A percentile compares a stretch with the other conserved stretches of the same genome.
These are phyloP conservation scores for Corchorus olitorius DNA, from an alignment of 345 rosid genomes.

Conservation along the genomic window DNA sequence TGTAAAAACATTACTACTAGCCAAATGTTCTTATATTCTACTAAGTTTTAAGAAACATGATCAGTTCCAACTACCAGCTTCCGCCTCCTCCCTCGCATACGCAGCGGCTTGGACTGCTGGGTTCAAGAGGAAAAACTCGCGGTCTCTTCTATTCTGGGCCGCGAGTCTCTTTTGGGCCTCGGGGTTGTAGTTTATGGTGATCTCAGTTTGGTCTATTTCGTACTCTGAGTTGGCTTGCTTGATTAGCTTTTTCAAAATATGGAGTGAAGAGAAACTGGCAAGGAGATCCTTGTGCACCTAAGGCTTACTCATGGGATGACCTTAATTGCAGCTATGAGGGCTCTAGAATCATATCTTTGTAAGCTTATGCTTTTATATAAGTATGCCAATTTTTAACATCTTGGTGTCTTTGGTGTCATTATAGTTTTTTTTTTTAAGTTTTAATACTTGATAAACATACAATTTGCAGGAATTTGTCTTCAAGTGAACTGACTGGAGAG, in stretches of 20 bases:
- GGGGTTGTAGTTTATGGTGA: too few species aligned
- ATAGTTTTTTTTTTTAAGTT: background rate
- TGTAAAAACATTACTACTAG: background rate
- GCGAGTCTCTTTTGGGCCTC: too few species aligned
- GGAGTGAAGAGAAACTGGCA: conserved; percentile 51
- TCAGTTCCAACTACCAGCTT: too few species aligned
- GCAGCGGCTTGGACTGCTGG: too few species aligned
- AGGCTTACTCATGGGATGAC: conserved; percentile 45
- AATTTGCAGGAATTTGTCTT: conserved; percentile 33
- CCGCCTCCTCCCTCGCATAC: too few species aligned
- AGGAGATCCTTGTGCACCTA: conserved; percentile 67
- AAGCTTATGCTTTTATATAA: background rate
- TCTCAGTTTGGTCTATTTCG: too few species aligned
- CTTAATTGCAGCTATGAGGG: conserved; percentile 36
- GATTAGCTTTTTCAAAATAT: too few species aligned
- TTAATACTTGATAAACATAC: background rate
- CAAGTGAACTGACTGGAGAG: conserved; percentile 34
- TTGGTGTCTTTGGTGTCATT: background rate
- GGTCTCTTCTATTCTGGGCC: too few species aligned
- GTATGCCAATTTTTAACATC: background rate
- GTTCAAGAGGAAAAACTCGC: too few species aligned
- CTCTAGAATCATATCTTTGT: conserved; percentile 38
- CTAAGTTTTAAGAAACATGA: background rate
- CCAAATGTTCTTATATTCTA: background rate
- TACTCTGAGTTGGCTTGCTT: too few species aligned